phyloP scores from a whole-genome alignment of 2,329 filamentous ascomycete species.

The Pleurostoma richardsiae region DNA sequence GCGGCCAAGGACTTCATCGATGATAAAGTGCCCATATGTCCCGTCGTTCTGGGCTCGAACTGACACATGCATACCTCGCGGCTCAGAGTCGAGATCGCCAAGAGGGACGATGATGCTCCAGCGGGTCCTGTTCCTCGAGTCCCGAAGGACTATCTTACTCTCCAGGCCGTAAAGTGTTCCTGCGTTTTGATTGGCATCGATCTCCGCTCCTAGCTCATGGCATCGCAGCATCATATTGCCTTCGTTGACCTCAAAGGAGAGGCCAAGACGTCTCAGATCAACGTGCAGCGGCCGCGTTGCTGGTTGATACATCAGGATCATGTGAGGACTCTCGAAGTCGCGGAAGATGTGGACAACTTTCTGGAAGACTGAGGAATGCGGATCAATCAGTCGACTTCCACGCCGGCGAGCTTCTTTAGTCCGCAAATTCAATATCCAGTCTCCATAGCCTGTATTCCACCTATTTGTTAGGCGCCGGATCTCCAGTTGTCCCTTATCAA shows the following conservation, averaged over 20 bases:
- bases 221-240: constrained; percentile 42
- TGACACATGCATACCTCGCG: constrained; percentile 33
- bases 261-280: constrained; percentile 45
- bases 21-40: constrained; percentile 41
- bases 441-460: constrained; percentile 17
- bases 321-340: constrained; percentile 37
- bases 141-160: constrained; percentile 53
- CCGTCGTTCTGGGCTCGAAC: constrained; percentile 29
- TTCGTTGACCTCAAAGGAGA: constrained; percentile 48
- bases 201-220: too few species aligned
- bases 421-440: constrained; percentile 28
- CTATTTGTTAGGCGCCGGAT: constrained; percentile 36
- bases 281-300: constrained; percentile 25
- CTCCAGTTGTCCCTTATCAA: constrained; percentile 35
- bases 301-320: constrained; percentile 44
- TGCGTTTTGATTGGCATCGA: constrained; percentile 53
- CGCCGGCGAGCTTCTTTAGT: constrained; percentile 11
- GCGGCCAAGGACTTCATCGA: constrained; percentile 49
- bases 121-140: constrained; percentile 27
- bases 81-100: constrained; percentile 25
- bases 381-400: constrained; percentile 36
- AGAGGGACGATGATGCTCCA: constrained; percentile 51
- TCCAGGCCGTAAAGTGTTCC: constrained; percentile 56
- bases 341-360: constrained; percentile 37
- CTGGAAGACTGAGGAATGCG: constrained; percentile 32